Evolutionary conservation across 2,329 filamentous ascomycete genomes (phyloP), one percentile per base, ranked within the genome.

Genomic region (Penicillium italicum): DNA sequence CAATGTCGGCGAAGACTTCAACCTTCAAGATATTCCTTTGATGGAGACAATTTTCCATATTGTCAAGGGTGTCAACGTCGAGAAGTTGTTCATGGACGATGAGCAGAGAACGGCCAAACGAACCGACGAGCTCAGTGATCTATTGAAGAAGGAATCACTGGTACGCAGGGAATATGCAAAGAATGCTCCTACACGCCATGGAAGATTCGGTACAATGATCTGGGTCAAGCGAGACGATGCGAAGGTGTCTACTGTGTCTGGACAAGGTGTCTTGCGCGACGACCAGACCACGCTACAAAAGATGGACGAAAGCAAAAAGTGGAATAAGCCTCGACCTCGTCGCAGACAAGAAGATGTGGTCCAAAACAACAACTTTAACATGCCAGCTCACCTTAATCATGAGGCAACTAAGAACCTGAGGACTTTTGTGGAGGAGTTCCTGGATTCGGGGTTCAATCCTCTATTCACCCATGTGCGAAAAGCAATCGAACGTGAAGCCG

Each of bases 401-500:
- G 80, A 83, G 20, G 91, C 92, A n/a, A 86, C 84, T n/a, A 82
- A 84, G 40, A 86, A 91, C 61, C 80, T 99, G 9, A 85, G 88
- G 47, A 79, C 78, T 0, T 99, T 99, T 68, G 90, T 96, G 0
- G 88, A 93, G 63, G 92, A 97, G 43, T 97, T 99, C 65, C 78
- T 99, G 4, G 93, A 99, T 71, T 91, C 93, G 0, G 90, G 91
- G 0, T 99, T 99, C 77, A 99, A 97, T 69, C 92, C 92, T 4
- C 78, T 92, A 0, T 96, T 97, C 67, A 82, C 84, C 43, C 89
- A 95, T 66, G 77, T 97, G 12, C 86, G 94, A 50, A 93, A 90
- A 72, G 90, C 92, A 2, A 88, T 99, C 52, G 93, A 97, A 66
- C 85, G 93, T 24, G 91, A 97, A 74, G 89, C 89, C 1, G 85